Conservation (phyloP, 192 early-diverging fungal genomes). For the Linnemannia elongata region DNA sequence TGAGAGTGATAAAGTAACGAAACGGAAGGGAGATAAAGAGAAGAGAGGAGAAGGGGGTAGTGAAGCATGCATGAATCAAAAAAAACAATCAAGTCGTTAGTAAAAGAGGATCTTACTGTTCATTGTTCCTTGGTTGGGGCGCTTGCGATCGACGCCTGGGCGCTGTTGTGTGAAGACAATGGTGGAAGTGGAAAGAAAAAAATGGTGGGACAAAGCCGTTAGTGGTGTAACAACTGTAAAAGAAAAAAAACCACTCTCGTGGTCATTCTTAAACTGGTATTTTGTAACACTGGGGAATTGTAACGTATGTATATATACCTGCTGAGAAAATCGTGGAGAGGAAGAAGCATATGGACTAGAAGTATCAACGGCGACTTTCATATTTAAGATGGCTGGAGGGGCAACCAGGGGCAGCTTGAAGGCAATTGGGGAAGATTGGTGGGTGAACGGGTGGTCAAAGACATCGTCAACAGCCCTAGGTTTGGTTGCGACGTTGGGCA, state of each 20-base stretch:
- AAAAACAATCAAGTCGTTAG: background rate
- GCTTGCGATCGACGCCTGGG: conserved; percentile 21
- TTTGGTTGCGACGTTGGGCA: conserved; percentile 48
- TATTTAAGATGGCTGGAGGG: conserved; percentile 9
- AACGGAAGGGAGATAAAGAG: conserved; percentile 12
- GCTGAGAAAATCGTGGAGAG: conserved; percentile 16
- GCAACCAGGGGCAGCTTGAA: conserved; percentile 27
- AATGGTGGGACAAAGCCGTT: conserved; percentile 6
- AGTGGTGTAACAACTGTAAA: background rate
- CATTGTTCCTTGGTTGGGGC: conserved; percentile 1
- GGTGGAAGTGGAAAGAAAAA: background rate
- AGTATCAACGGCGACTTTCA: background rate
- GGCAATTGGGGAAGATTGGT: background rate
- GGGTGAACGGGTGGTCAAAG: background rate
- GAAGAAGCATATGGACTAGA: background rate
- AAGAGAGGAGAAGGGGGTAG: background rate
- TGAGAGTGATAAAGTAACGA: background rate
- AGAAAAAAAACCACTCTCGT: too few species aligned
- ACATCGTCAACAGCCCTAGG: conserved; percentile 30
- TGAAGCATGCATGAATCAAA: conserved; percentile 7
- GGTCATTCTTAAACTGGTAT: background rate
- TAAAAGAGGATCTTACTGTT: background rate
- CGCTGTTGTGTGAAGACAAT: conserved; percentile 7
- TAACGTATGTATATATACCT: conserved; percentile 9
- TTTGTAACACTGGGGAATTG: background rate